phyloP scores from a whole-genome alignment of 1,284 basidiomycete species.

The Garcileccinum viscosum region DNA sequence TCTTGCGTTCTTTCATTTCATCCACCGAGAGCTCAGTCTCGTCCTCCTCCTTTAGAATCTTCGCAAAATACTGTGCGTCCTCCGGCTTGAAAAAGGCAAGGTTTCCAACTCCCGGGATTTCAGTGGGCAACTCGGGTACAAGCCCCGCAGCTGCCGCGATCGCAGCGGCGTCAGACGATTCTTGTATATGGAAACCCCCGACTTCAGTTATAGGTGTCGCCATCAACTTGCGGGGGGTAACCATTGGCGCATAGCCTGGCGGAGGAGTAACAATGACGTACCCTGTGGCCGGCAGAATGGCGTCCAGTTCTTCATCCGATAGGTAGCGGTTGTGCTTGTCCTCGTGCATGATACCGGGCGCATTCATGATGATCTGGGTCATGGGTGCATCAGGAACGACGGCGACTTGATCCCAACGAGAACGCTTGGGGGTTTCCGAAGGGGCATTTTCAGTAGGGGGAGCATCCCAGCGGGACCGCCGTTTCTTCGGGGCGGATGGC shows the following conservation, averaged over 20 bases:
- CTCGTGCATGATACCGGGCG: conserved; percentile 80
- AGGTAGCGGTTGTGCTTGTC: conserved; percentile 96
- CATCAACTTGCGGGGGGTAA: conserved; percentile 81
- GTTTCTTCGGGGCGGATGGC: conserved; percentile 82
- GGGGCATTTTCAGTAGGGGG: conserved; percentile 72
- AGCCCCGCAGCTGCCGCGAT: conserved; percentile 89
- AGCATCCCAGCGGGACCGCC: conserved; percentile 93
- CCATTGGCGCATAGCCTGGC: conserved; percentile 87
- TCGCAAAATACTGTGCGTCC: conserved; percentile 97
- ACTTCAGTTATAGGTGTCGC: conserved; percentile 74
- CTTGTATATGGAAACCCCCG: conserved; percentile 95
- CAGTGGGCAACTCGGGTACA: conserved; percentile 94
- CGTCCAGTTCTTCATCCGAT: conserved; percentile 94
- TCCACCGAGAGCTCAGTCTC: conserved; percentile 96
- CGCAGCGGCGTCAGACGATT: conserved; percentile 88
- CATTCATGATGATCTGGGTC: conserved; percentile 84
- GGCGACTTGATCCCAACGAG: conserved; percentile 95
- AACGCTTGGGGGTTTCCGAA: conserved; percentile 77
- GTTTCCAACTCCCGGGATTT: conserved; percentile 97
- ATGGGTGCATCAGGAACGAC: conserved; percentile 64
- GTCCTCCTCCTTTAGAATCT: conserved; percentile 94
- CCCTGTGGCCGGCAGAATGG: conserved; percentile 85
- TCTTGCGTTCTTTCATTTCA: conserved; percentile 99
- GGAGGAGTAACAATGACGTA: conserved; percentile 95
- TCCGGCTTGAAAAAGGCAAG: conserved; percentile 98